phyloP scores from a whole-genome alignment of 1,284 basidiomycete species.

The Ustilago loliicola region DNA sequence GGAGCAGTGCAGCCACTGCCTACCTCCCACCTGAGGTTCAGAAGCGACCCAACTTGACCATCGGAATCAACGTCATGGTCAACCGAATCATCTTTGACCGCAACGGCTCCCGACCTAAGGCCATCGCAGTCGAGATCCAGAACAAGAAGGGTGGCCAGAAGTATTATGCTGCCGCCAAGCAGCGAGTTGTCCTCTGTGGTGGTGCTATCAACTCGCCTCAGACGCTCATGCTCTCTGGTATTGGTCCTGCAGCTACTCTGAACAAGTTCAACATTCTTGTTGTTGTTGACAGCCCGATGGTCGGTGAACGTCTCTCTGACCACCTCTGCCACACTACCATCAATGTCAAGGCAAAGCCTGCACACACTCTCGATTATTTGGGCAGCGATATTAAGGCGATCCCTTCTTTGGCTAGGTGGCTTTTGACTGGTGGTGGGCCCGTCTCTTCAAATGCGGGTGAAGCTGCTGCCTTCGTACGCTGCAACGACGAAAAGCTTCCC shows the following conservation, averaged over 20 bases:
- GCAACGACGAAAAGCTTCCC: slow-evolving; percentile 66
- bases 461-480: slow-evolving; percentile 68
- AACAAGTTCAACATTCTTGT: slow-evolving; percentile 49
- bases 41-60: slow-evolving; percentile 55
- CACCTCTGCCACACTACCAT: slow-evolving; percentile 56
- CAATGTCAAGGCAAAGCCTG: slow-evolving; percentile 36
- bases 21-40: slow-evolving; percentile 54
- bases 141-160: slow-evolving; percentile 40
- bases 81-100: slow-evolving; percentile 55
- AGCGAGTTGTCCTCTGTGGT: slow-evolving; percentile 74
- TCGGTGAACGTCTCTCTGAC: slow-evolving; percentile 62
- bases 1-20: slow-evolving; percentile 60
- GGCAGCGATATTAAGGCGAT: slow-evolving; percentile 37
- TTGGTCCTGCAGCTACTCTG: slow-evolving; percentile 72
- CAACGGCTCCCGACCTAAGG: slow-evolving; percentile 44
- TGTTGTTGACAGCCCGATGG: slow-evolving; percentile 44
- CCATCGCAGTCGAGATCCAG: slow-evolving; percentile 58
- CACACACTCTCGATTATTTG: slow-evolving; percentile 51
- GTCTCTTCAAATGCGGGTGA: slow-evolving; percentile 59
- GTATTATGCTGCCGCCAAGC: slow-evolving; percentile 48
- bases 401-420: slow-evolving; percentile 38
- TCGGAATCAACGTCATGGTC: slow-evolving; percentile 57
- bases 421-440: slow-evolving; percentile 54
- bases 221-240: slow-evolving; percentile 80
- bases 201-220: slow-evolving; percentile 72